Evolutionary conservation across 306 rosid genomes (phyloP).

Genomic region (Quercus parvula): DNA sequence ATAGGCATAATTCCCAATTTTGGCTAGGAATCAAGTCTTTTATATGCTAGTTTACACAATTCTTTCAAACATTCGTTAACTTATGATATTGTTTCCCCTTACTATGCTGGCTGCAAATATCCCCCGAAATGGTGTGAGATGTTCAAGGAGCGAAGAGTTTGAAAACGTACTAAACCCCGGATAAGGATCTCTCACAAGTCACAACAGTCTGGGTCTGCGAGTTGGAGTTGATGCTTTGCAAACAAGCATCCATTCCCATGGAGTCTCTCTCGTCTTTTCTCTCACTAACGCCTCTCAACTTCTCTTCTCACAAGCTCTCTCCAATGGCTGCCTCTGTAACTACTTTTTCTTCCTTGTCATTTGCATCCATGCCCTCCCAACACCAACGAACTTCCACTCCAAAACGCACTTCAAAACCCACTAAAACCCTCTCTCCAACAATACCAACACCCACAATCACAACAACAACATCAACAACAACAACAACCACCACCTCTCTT

Average conservation of each 20-base stretch:
- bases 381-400: constrained; percentile 26
- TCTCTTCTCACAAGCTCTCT: constrained; percentile 27
- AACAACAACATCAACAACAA: background rate
- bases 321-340: constrained; percentile 19
- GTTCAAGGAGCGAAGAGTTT: no score
- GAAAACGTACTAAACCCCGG: background rate
- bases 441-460: constrained; percentile 13
- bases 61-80: no score
- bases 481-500: constrained; percentile 22
- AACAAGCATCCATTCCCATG: constrained; percentile 7
- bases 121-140: no score
- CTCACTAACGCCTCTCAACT: constrained; percentile 17
- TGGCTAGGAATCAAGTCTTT: no score
- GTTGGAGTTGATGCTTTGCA: background rate
- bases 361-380: constrained; percentile 27
- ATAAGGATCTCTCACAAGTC: background rate
- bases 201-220: background rate
- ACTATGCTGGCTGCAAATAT: no score
- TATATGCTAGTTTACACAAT: no score
- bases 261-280: constrained; percentile 40
- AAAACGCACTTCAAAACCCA: constrained; percentile 36
- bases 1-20: no score
- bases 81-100: no score
- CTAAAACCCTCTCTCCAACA: constrained; percentile 31
- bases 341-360: constrained; percentile 16